Evolutionary conservation across 208 protist species (phyloP).

Genomic region (Herpetomonas samuelpessoai): DNA sequence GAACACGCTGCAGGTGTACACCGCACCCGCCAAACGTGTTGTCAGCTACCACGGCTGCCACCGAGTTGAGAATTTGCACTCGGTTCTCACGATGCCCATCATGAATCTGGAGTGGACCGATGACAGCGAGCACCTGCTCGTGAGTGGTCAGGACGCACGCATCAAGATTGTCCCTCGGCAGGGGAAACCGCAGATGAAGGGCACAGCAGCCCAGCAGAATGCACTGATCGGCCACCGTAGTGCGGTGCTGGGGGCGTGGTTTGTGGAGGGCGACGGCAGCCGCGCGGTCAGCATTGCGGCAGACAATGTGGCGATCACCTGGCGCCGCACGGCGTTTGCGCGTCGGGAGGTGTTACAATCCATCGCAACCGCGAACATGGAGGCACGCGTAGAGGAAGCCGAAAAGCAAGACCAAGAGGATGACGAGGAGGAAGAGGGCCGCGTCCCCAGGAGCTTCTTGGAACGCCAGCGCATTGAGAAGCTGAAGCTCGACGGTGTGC

Average conservation of each 20-base stretch:
- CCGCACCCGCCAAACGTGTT: conserved; percentile 72
- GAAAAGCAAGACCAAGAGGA: conserved; percentile 25
- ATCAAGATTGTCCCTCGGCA: conserved; percentile 90
- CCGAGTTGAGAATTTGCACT: conserved; percentile 84
- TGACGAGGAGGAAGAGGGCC: conserved; percentile 35
- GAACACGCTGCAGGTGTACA: conserved; percentile 87
- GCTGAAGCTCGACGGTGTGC: conserved; percentile 72
- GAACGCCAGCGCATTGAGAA: conserved; percentile 75
- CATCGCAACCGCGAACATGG: conserved; percentile 70
- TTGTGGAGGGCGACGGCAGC: conserved; percentile 41
- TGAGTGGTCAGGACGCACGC: conserved; percentile 82
- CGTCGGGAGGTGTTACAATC: conserved; percentile 78
- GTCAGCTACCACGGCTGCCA: conserved; percentile 87
- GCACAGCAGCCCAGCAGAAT: conserved; percentile 76
- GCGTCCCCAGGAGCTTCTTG: conserved; percentile 69
- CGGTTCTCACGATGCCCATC: conserved; percentile 77
- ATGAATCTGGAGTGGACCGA: conserved; percentile 77
- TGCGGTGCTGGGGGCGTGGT: conserved; percentile 87
- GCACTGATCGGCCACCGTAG: conserved; percentile 82
- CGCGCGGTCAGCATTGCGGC: conserved; percentile 76
- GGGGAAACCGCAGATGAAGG: conserved; percentile 63
- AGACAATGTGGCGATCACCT: conserved; percentile 82
- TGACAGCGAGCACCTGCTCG: conserved; percentile 81
- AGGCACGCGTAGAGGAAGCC: conserved; percentile 40
- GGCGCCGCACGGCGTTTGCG: conserved; percentile 62